A percentile compares a stretch with the other conserved stretches of the same genome.
These are phyloP conservation scores for Rubus idaeus DNA, from an alignment of 306 rosid genomes.

Conservation along the genomic window DNA sequence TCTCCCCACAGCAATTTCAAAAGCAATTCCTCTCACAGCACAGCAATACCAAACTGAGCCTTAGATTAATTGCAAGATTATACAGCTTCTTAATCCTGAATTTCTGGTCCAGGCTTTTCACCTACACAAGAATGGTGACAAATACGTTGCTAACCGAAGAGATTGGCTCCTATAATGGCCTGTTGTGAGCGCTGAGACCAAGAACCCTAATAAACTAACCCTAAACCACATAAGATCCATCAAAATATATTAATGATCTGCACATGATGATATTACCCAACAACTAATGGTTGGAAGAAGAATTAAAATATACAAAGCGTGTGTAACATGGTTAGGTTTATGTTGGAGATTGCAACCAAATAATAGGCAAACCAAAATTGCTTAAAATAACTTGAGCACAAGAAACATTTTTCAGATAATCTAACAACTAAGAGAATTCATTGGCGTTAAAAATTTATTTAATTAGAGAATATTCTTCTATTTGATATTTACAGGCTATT, in stretches of 20 bases:
- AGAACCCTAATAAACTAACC: conserved; percentile 6
- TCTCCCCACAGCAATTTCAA: no score
- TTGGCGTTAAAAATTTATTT: background rate
- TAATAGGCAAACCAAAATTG: background rate
- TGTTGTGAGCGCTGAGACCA: conserved; percentile 11
- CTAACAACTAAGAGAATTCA: background rate
- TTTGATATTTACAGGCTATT: background rate
- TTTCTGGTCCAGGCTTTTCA: background rate
- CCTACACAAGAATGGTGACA: background rate
- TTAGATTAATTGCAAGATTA: background rate
- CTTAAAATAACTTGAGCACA: background rate
- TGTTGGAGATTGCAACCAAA: background rate
- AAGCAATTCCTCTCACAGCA: no score
- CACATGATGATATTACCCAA: conserved; percentile 7
- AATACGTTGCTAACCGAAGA: background rate
- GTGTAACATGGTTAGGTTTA: background rate
- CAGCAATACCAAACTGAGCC: no score
- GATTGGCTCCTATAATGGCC: background rate
- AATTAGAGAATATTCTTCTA: background rate
- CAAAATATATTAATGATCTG: background rate
- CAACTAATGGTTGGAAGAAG: background rate
- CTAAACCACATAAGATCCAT: conserved; percentile 10
- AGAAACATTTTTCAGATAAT: background rate
- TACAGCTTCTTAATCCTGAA: background rate
- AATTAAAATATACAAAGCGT: background rate